Conservation (phyloP, 768 basidiomycete genomes). For the Mycena epipterygia region DNA sequence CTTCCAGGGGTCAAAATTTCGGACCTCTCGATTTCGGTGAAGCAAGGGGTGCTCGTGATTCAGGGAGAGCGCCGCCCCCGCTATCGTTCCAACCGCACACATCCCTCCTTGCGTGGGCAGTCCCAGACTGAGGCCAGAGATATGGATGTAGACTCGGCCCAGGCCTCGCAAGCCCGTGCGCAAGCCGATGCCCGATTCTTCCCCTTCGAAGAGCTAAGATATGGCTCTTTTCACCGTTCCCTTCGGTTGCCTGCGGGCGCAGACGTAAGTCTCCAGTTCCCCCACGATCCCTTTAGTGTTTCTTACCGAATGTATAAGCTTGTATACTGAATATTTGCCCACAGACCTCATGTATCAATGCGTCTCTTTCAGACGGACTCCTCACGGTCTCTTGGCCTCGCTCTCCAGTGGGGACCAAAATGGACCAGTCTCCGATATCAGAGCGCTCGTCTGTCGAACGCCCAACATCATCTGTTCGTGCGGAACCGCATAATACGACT, state of each 20-base stretch:
- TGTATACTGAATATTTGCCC: conserved; percentile 39
- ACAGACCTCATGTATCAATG: conserved; percentile 54
- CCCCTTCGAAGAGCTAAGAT: conserved; percentile 56
- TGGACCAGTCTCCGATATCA: background rate
- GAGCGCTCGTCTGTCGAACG: conserved; percentile 17
- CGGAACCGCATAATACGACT: conserved; percentile 18
- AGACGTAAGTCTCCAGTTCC: conserved; percentile 46
- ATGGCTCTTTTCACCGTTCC: conserved; percentile 57
- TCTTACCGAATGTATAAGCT: conserved; percentile 17
- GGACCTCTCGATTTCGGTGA: conserved; percentile 52
- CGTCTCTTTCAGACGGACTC: conserved; percentile 55
- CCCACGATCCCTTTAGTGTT: background rate
- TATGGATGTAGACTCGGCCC: conserved; percentile 31
- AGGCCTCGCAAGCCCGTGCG: conserved; percentile 11
- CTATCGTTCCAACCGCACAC: conserved; percentile 14
- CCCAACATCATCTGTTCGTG: conserved; percentile 33
- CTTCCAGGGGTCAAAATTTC: conserved; percentile 58
- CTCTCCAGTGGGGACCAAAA: conserved; percentile 16
- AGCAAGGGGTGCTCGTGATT: conserved; percentile 50
- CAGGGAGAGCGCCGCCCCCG: conserved; percentile 47
- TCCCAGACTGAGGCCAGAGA: conserved; percentile 2
- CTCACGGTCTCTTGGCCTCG: conserved; percentile 60
- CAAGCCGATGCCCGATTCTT: conserved; percentile 10
- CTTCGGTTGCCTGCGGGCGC: conserved; percentile 54
- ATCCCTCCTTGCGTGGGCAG: conserved; percentile 14